phyloP scores from a whole-genome alignment of 2,329 filamentous ascomycete genomes.

The Neonectria neomacrospora region DNA sequence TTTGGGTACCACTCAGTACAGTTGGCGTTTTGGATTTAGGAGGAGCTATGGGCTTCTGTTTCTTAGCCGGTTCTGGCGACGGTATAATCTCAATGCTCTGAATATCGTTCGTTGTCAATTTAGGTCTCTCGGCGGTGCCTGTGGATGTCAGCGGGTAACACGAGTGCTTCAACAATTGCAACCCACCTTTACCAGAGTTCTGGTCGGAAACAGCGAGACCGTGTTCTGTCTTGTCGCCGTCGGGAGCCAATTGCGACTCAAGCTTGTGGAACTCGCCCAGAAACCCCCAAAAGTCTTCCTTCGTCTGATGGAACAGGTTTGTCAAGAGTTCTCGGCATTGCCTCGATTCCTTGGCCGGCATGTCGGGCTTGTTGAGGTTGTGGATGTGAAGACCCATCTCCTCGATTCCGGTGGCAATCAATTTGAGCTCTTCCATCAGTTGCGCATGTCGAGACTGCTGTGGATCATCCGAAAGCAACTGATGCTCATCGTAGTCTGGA shows the following conservation, averaged over 20 bases:
- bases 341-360: not conserved
- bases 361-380: not conserved
- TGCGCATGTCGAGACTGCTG: conserved; percentile 2
- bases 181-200: not conserved
- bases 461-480: not conserved
- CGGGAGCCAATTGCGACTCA: not conserved
- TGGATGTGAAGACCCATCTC: conserved; percentile 17
- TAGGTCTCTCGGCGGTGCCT: not conserved
- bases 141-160: not conserved
- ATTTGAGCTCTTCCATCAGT: conserved; percentile 14
- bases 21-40: not conserved
- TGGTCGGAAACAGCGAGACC: not conserved
- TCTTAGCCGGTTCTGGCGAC: not conserved
- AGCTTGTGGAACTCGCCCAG: conserved; percentile 3
- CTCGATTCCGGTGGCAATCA: conserved; percentile 7
- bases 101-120: not conserved
- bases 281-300: conserved; percentile 11
- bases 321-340: conserved; percentile 9
- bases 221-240: not conserved
- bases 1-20: not conserved
- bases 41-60: not conserved
- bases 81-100: not conserved
- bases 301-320: conserved; percentile 2
- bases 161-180: not conserved
- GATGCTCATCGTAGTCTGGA: not conserved